Evolutionary conservation across 2,329 filamentous ascomycete genomes (phyloP), one percentile per base, ranked within the genome.

Genomic region (Trichoderma aggressivum): DNA sequence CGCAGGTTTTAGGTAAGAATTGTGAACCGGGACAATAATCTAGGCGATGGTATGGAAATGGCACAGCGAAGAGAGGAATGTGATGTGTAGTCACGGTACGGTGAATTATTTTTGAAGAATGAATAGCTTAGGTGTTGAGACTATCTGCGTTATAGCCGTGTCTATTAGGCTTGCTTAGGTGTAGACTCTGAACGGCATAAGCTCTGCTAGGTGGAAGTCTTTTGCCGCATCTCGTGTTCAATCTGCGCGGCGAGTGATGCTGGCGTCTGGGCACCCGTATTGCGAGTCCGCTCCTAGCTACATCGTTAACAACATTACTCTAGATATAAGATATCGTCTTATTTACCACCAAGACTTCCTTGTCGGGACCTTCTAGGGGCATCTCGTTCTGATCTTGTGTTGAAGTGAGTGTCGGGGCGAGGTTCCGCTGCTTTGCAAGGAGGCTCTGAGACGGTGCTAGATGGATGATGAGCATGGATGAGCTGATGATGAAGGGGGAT

Each of bases 181-280:
- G 24, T 24, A 18, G n/a, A 7, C 18, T 21, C 10, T 12, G 5
- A 11, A 12, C 21, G 43, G 43, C n/a, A 50, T 21, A 50, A 50
- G 10, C n/a, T 21, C n/a, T 58, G 14, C 14, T 68, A 60, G 26
- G 28, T 43, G 26, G 24, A 59, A 30, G 21, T 6, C 21, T 53
- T 59, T 55, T 58, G 34, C 28, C 59, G 61, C 14, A 76, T 72
- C 59, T 75, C 75, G n/a, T 72, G 56, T 55, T 75, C 63, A 50
- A 77, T 78, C 70, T 79, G 75, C 30, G 72, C 72, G 12, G 73
- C 75, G 8, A 79, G 72, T 18, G 78, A 77, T 21, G 59, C 60
- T 6, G 76, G 76, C 5, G 76, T 76, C 34, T 72, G 73, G 1
- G 78, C 77, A 16, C 78, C 75, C 7, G 55, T 77, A 56, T 75